Evolutionary conservation across 2,329 filamentous ascomycete species (phyloP), one percentile per base, ranked within the genome.

Genomic region (Scytalidium sp.): DNA sequence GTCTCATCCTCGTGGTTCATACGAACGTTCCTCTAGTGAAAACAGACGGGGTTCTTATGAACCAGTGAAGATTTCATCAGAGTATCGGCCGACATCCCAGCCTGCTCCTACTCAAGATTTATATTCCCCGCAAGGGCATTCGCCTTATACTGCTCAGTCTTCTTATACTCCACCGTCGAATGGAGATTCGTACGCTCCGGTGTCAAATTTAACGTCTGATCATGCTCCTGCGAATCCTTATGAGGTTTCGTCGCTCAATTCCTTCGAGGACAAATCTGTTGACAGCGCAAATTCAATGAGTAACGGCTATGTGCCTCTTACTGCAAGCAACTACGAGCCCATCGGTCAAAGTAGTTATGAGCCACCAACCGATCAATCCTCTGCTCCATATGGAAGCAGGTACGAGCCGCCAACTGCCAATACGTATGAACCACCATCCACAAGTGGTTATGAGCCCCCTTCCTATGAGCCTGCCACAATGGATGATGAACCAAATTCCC

Each of bases 381-480:
- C 58, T 13, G 55, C 60, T 13, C 53, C 56, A 9, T 29, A 42
- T 52, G 46, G 46, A 15, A 45, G 20, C 43, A 45, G 54, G n/a
- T 54, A 67, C 63, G 56, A 61, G 27, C 55, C 60, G 10, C 58
- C 58, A 13, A 47, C 19, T 50, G 52, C 43, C 19, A 51, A 47
- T 36, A 53, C 55, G 19, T 57, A 68, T 64, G 54, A 60, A 44
- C 63, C 63, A 19, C 60, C 56, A 27, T n/a, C n/a, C n/a, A 50
- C 49, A 53, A 69, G 70, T 40, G 72, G 75, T 15, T 88, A 85
- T 57, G 81, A 85, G 53, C 76, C 84, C 3, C 80, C 82, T 5
- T 79, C 79, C 0, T 86, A 79, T 60, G 78, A 85, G 60, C 76
- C 83, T 9, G 59, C 65, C 25, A 53, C 55, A 17, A 71, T 73